Base-by-base conservation (phyloP, 345 rosid species). In the Diplotaxis tenuifolia region DNA sequence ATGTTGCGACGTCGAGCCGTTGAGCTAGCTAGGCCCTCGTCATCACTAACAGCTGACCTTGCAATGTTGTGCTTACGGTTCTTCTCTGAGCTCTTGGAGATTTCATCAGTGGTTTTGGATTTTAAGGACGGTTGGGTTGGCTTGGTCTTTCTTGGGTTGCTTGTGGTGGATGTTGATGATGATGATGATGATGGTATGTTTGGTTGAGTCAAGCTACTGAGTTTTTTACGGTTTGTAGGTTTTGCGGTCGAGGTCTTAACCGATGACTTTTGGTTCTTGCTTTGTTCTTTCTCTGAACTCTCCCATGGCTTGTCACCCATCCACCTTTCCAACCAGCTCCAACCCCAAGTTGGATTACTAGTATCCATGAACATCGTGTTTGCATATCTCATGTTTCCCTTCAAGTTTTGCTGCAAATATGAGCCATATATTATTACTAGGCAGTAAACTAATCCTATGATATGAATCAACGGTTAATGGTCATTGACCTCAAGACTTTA, bases 251-350 rank as follows among this genome's bases (percentile, higher is more conserved):
- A 69, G 60, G 79, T 79, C 78, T 86, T 90, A 16, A 82, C 67
- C 2, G 91, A 83, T 27, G 87, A 80, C 16, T 54, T 79, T 67
- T 86, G 86, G 23, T 56, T 9, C 82, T 49, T 34, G 75, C 34
- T 79, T 29, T 84, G 87, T 32, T 45, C 62, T 81, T 76, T 68
- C 82, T 84, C 87, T 60, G 75, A 68, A 68, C 66, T 80, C 75
- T 92, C 97, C 94, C 96, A 89, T 71, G 97, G 89, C 73, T 84
- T 85, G 4, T 92, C 85, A 57, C 96, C 88, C 89, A 88, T 88
- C 99, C 98, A 90, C 61, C 98, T 80, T 67, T 92, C 99, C 70
- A 95, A 78, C 96, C 97, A 90, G 82, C 96, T 87, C 99, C 99
- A 95, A 55, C 99, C 98, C 99, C 99, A 95, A 18, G 88, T 71